phyloP scores from a whole-genome alignment of 2,329 filamentous ascomycete genomes.

The Orbilia javanica region DNA sequence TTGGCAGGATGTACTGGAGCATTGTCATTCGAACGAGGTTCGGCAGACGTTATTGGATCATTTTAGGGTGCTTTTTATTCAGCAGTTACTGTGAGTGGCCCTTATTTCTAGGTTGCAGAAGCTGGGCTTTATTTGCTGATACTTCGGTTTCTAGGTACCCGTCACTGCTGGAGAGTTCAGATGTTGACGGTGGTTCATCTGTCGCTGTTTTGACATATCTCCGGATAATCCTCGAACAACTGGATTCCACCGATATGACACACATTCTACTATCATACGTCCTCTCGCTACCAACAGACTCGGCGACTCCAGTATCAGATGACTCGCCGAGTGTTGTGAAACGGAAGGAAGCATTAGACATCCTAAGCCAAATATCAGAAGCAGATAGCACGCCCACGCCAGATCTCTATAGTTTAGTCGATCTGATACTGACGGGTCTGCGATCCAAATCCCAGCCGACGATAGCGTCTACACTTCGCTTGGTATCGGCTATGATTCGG shows the following conservation, averaged over 20 bases:
- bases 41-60: constrained; percentile 94
- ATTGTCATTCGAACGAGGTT: constrained; percentile 91
- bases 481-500: constrained; percentile 86
- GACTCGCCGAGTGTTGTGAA: constrained; percentile 73
- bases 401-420: constrained; percentile 90
- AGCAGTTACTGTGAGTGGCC: constrained; percentile 84
- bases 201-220: constrained; percentile 96
- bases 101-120: not conserved
- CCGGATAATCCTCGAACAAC: constrained; percentile 85
- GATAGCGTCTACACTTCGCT: constrained; percentile 85
- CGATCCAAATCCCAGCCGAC: constrained; percentile 88
- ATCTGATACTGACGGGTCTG: constrained; percentile 87
- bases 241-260: constrained; percentile 94
- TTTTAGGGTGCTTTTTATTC: constrained; percentile 95
- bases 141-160: constrained; percentile 76
- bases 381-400: constrained; percentile 83
- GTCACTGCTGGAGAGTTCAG: constrained; percentile 93
- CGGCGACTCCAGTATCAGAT: constrained; percentile 67
- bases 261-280: constrained; percentile 94
- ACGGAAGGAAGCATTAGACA: constrained; percentile 88
- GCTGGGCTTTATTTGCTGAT: constrained; percentile 33
- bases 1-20: constrained; percentile 98
- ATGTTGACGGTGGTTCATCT: constrained; percentile 95
- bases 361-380: constrained; percentile 73
- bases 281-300: constrained; percentile 79